Evolutionary conservation across 305 asterid species (phyloP).

Genomic region (Andrographis paniculata): DNA sequence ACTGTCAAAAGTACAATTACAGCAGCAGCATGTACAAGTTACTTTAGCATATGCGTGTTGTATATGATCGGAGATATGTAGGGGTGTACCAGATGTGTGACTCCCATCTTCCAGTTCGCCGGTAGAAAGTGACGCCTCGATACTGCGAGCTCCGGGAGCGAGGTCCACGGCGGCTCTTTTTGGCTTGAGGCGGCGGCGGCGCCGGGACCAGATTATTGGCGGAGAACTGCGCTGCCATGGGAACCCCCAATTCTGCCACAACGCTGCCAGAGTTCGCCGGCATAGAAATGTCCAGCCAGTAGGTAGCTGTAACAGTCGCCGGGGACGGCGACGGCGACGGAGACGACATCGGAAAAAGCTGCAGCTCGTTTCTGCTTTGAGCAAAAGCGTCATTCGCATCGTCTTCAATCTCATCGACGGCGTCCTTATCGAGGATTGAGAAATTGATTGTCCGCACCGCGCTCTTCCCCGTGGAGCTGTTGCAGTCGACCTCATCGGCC

Average conservation of each 20-base stretch:
- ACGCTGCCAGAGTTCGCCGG: slow-evolving; percentile 20
- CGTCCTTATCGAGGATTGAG: slow-evolving; percentile 29
- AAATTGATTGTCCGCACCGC: slow-evolving; percentile 31
- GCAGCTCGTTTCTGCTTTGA: slow-evolving; percentile 18
- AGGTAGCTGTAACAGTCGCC: slow-evolving; percentile 16
- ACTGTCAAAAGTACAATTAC: slow-evolving; percentile 6
- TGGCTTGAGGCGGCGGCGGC: slow-evolving; percentile 20
- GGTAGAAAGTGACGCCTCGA: slow-evolving; percentile 66
- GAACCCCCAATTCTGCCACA: slow-evolving; percentile 20
- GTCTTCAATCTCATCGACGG: slow-evolving; percentile 23
- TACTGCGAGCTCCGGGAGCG: slow-evolving; percentile 61
- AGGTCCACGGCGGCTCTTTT: slow-evolving; percentile 64
- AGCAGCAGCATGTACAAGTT: slow-evolving; percentile 1
- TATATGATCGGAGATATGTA: neutral
- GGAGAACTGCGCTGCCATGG: slow-evolving; percentile 3
- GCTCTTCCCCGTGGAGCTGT: slow-evolving; percentile 19
- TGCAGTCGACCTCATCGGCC: slow-evolving; percentile 27
- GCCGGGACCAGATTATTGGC: neutral
- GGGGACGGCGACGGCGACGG: slow-evolving; percentile 12
- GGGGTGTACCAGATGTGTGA: slow-evolving; percentile 52
- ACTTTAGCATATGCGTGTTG: too few relatives aligned
- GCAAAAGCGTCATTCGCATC: slow-evolving; percentile 14
- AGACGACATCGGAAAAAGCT: slow-evolving; percentile 31
- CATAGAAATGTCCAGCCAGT: slow-evolving; percentile 39
- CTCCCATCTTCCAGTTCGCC: slow-evolving; percentile 69